Conservation (phyloP, 345 rosid genomes). For the Eucalyptus globulus region DNA sequence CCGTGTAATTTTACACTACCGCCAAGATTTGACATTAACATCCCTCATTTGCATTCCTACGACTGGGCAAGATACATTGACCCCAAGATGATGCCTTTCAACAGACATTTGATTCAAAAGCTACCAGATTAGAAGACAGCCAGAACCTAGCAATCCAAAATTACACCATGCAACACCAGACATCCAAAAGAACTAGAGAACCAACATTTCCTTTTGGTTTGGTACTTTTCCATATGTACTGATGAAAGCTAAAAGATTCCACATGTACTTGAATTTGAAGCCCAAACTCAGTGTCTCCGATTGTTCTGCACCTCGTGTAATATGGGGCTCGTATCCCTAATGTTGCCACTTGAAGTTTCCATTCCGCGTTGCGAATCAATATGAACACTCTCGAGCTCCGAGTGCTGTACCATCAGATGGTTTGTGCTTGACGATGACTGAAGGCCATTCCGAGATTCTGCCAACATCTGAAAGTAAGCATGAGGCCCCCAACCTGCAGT, state of each 20-base stretch:
- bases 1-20: not conserved
- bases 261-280: not conserved
- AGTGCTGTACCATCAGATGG: constrained; percentile 9
- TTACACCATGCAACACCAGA: not conserved
- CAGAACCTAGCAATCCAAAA: not conserved
- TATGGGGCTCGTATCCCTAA: constrained; percentile 27
- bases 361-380: constrained; percentile 26
- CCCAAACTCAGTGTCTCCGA: not conserved
- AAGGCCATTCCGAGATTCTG: constrained; percentile 33
- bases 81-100: not conserved
- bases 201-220: not conserved
- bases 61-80: not conserved
- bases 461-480: constrained; percentile 85
- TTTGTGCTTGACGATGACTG: constrained; percentile 4
- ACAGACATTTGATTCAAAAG: not conserved
- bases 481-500: constrained; percentile 94
- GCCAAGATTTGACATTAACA: not conserved
- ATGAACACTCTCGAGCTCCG: constrained; percentile 41
- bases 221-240: not conserved
- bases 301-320: constrained; percentile 3
- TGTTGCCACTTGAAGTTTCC: constrained; percentile 14
- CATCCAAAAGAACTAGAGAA: not conserved
- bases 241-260: not conserved
- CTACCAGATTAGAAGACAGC: not conserved
- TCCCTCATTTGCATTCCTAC: not conserved